phyloP scores from a whole-genome alignment of 495 filamentous ascomycete genomes.

The Podospora australis region DNA sequence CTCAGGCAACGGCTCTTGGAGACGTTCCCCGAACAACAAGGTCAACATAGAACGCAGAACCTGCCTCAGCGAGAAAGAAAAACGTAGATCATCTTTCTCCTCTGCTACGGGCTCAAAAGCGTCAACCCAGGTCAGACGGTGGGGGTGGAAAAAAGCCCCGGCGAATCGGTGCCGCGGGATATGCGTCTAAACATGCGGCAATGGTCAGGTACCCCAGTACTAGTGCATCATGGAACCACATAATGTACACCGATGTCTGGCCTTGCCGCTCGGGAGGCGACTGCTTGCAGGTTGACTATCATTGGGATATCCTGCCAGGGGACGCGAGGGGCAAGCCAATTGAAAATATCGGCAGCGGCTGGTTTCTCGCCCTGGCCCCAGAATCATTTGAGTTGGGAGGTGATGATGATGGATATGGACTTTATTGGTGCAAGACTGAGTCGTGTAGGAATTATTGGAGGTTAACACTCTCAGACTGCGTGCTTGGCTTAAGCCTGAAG shows the following conservation, averaged over 20 bases:
- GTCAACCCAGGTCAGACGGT: background rate
- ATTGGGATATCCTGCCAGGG: background rate
- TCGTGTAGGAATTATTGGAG: background rate
- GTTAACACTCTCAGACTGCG: background rate
- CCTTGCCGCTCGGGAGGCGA: background rate
- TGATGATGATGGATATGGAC: background rate
- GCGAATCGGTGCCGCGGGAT: background rate
- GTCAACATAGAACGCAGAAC: background rate
- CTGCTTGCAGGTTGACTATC: background rate
- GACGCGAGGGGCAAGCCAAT: background rate
- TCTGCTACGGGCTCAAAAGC: background rate
- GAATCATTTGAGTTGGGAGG: background rate
- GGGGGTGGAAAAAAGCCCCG: background rate
- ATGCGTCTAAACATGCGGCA: background rate
- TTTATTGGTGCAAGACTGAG: background rate
- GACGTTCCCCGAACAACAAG: background rate
- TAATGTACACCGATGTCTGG: background rate
- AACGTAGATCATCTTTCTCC: background rate
- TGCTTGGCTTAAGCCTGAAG: background rate
- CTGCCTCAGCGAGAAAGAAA: background rate
- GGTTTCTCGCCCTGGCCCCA: background rate
- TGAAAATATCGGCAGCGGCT: background rate
- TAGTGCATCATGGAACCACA: background rate
- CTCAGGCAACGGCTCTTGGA: background rate
- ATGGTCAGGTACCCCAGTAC: too few species aligned